Conservation (phyloP, 192 early-diverging fungal species). For the Gamsiella multidivaricata region DNA sequence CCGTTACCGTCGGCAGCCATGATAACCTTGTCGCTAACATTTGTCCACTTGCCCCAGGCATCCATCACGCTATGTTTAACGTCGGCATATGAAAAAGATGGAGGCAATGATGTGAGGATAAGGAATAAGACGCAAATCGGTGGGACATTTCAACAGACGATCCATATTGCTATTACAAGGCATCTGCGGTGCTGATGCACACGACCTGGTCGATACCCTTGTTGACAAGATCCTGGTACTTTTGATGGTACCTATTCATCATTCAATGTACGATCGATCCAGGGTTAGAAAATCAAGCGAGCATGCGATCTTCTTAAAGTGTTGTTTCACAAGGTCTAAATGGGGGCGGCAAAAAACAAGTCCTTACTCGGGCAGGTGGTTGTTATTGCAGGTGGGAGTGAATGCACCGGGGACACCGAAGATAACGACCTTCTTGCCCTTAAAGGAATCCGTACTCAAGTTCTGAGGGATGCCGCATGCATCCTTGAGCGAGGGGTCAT, state of each 20-base stretch:
- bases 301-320: no score
- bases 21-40: conserved; percentile 64
- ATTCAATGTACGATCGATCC: no score
- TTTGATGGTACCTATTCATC: conserved; percentile 61
- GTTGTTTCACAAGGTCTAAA: no score
- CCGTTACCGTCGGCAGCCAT: conserved; percentile 85
- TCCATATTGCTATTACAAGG: conserved; percentile 42
- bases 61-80: conserved; percentile 56
- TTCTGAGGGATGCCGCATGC: conserved; percentile 51
- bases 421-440: conserved; percentile 72
- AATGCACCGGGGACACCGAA: conserved; percentile 76
- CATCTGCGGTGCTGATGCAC: conserved; percentile 71
- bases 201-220: conserved; percentile 79
- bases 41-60: conserved; percentile 63
- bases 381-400: conserved; percentile 67
- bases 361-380: conserved; percentile 66
- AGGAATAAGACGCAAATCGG: not conserved
- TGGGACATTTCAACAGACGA: not conserved
- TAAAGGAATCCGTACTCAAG: conserved; percentile 60
- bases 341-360: not conserved
- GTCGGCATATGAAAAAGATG: not conserved
- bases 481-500: conserved; percentile 32
- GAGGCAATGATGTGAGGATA: conserved; percentile 14
- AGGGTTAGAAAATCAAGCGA: no score
- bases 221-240: conserved; percentile 64